Evolutionary conservation across 2,329 filamentous ascomycete genomes (phyloP).

Genomic region (Fusarium sp.): DNA sequence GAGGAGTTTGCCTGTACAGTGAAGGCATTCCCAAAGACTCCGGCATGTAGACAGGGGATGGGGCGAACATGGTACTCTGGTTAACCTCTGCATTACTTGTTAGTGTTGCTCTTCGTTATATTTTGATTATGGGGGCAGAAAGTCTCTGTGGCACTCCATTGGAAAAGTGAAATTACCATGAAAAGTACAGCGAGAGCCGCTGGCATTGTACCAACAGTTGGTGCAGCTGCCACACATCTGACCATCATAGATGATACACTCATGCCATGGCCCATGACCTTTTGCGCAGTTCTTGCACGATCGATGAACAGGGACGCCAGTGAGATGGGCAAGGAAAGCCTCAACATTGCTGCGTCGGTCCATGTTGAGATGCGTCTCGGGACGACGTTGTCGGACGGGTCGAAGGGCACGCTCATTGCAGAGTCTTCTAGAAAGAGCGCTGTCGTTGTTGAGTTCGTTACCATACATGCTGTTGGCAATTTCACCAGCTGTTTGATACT

Average conservation of each 20-base stretch:
- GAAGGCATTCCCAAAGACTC: slow-evolving; percentile 17
- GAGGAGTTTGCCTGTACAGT: background rate
- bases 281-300: slow-evolving; percentile 71
- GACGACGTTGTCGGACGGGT: slow-evolving; percentile 63
- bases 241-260: slow-evolving; percentile 68
- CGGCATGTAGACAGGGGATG: slow-evolving; percentile 4
- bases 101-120: slow-evolving; percentile 1
- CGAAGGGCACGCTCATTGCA: slow-evolving; percentile 62
- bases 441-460: slow-evolving; percentile 60
- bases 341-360: slow-evolving; percentile 70
- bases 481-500: slow-evolving; percentile 54
- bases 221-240: slow-evolving; percentile 72
- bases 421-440: slow-evolving; percentile 66
- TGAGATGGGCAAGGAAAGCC: slow-evolving; percentile 68
- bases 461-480: slow-evolving; percentile 63
- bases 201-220: slow-evolving; percentile 74
- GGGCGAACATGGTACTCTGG: slow-evolving; percentile 27
- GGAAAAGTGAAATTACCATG: slow-evolving; percentile 60
- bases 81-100: slow-evolving; percentile 37
- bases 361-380: slow-evolving; percentile 66
- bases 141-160: background rate
- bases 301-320: slow-evolving; percentile 60
- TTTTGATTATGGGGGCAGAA: background rate
- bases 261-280: slow-evolving; percentile 69
- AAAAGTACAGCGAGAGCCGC: slow-evolving; percentile 69